A percentile compares a stretch with the other conserved stretches of the same genome.
phyloP scores from a whole-genome alignment of 140 eudicot species.

The Erigeron philadelphicus region DNA sequence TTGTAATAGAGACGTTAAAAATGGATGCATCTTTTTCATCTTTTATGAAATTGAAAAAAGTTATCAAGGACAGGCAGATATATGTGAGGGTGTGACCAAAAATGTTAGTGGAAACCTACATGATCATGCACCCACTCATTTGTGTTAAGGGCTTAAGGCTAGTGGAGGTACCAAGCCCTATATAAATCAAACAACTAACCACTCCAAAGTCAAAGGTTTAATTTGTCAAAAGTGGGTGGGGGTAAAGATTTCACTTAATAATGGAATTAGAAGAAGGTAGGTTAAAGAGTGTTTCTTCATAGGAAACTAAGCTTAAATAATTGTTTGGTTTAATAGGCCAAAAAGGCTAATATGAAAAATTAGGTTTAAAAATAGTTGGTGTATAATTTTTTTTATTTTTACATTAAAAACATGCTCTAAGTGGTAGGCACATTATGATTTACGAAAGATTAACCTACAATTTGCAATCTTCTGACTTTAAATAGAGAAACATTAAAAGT shows the following conservation, averaged over 20 bases:
- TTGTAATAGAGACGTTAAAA: background rate
- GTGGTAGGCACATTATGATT: too few species aligned
- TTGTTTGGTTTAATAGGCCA: too few species aligned
- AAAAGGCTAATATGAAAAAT: too few species aligned
- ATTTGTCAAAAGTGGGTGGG: constrained; percentile 31
- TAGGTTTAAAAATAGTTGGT: too few species aligned
- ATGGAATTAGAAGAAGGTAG: constrained; percentile 24
- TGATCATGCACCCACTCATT: constrained; percentile 23
- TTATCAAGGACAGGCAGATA: constrained; percentile 13
- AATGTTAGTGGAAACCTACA: constrained; percentile 5
- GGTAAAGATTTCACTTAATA: constrained; percentile 22
- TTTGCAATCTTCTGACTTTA: too few species aligned
- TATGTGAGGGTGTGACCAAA: constrained; percentile 1
- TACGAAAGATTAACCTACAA: too few species aligned
- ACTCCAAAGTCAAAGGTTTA: constrained; percentile 28
- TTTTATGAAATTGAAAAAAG: background rate
- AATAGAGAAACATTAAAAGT: too few species aligned
- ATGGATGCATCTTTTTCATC: background rate
- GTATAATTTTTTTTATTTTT: too few species aligned
- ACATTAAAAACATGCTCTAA: too few species aligned
- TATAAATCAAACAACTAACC: constrained; percentile 11
- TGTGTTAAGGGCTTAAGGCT: constrained; percentile 17
- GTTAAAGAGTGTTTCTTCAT: constrained; percentile 25
- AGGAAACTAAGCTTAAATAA: constrained; percentile 23
- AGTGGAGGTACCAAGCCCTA: constrained; percentile 23